A percentile compares a stretch with the other conserved stretches of the same genome.
These are phyloP conservation scores for Primulina huaijiensis DNA, from an alignment of 257 asterid species.

Conservation along the genomic window DNA sequence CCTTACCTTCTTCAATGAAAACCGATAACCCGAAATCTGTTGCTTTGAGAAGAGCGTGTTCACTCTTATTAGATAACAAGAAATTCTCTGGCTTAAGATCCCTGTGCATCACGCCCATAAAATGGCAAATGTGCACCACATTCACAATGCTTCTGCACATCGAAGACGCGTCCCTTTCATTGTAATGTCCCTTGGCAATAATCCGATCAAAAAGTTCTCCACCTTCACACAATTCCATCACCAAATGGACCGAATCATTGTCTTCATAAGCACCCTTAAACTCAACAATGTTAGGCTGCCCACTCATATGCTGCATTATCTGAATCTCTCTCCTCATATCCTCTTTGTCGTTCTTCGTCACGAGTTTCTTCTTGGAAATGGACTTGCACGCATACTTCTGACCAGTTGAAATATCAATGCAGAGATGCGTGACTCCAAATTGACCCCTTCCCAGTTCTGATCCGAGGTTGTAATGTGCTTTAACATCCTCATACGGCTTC, in stretches of 20 bases:
- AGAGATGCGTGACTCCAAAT: slow-evolving; percentile 68
- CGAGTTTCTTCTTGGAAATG: slow-evolving; percentile 65
- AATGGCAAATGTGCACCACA: slow-evolving; percentile 74
- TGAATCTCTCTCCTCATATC: slow-evolving; percentile 81
- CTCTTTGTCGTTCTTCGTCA: slow-evolving; percentile 58
- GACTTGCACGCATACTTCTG: slow-evolving; percentile 71
- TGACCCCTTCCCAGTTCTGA: slow-evolving; percentile 76
- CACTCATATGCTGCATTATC: slow-evolving; percentile 83
- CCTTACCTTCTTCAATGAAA: slow-evolving; percentile 68
- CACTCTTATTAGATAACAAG: slow-evolving; percentile 58
- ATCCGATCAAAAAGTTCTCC: slow-evolving; percentile 86
- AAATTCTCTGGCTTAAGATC: slow-evolving; percentile 86
- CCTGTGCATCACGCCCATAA: slow-evolving; percentile 82
- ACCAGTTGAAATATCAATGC: slow-evolving; percentile 50
- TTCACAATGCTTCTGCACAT: slow-evolving; percentile 64
- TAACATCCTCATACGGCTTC: slow-evolving; percentile 59
- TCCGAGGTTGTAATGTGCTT: slow-evolving; percentile 46
- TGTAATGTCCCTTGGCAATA: slow-evolving; percentile 67
- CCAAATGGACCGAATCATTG: slow-evolving; percentile 60
- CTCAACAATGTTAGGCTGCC: slow-evolving; percentile 75
- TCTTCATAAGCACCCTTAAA: slow-evolving; percentile 83
- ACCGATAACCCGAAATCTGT: slow-evolving; percentile 81
- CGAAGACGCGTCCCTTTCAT: slow-evolving; percentile 69
- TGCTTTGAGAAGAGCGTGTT: slow-evolving; percentile 57
- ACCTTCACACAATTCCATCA: slow-evolving; percentile 79